A percentile compares a stretch with the other conserved stretches of the same genome.
These are phyloP conservation scores for Russula emetica DNA, from an alignment of 768 basidiomycete species.

Conservation along the genomic window DNA sequence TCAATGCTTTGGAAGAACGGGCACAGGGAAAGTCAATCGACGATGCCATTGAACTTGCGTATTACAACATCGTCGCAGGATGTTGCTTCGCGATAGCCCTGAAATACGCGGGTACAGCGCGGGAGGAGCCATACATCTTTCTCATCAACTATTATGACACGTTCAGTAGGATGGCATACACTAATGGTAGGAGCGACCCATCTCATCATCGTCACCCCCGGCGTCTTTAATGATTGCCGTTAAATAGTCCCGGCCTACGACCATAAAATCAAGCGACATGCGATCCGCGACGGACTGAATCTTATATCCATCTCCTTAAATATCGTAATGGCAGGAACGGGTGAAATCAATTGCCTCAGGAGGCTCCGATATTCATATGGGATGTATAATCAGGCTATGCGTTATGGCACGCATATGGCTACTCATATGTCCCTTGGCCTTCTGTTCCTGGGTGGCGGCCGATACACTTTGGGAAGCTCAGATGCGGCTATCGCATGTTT, in stretches of 20 bases:
- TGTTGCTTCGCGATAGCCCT: constrained; percentile 88
- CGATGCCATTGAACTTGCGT: constrained; percentile 79
- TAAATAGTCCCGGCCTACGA: constrained; percentile 70
- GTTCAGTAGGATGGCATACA: constrained; percentile 66
- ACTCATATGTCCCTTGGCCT: constrained; percentile 88
- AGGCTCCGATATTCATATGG: constrained; percentile 88
- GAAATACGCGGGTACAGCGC: constrained; percentile 91
- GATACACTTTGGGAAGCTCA: constrained; percentile 87
- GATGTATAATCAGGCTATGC: constrained; percentile 65
- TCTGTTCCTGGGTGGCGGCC: constrained; percentile 89
- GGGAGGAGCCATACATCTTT: constrained; percentile 81
- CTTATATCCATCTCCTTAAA: constrained; percentile 80
- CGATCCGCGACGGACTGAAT: constrained; percentile 83
- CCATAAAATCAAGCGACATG: constrained; percentile 81
- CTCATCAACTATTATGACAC: constrained; percentile 79
- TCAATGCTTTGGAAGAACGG: constrained; percentile 51
- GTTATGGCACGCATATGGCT: constrained; percentile 87
- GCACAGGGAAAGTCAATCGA: constrained; percentile 49
- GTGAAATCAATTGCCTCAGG: constrained; percentile 85
- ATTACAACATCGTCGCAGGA: constrained; percentile 87
- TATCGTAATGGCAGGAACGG: constrained; percentile 97
- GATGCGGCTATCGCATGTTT: constrained; percentile 88
- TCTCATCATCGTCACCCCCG: not conserved
- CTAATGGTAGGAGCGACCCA: constrained; percentile 49
- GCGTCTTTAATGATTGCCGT: constrained; percentile 11